A percentile compares a stretch with the other conserved stretches of the same genome.
Evolutionary conservation across 371 early-diverging fungal species (phyloP).

Genomic region (Mucor velutinosus): DNA sequence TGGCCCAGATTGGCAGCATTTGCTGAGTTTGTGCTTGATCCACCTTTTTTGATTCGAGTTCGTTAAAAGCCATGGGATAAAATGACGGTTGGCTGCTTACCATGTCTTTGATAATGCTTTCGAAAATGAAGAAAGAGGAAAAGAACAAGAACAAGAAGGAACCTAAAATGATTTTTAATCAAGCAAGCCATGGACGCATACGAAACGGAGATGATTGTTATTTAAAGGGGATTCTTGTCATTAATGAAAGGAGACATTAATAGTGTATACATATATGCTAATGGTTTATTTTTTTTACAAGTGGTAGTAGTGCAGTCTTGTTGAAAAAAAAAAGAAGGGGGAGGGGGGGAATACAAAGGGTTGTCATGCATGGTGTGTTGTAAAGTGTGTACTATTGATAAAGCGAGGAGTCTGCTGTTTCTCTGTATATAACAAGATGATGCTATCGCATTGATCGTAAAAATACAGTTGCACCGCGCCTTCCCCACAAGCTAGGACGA

Average conservation of each 20-base stretch:
- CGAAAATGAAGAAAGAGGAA: slow-evolving; percentile 7
- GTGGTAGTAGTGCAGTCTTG: background rate
- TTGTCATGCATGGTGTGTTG: background rate
- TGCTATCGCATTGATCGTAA: background rate
- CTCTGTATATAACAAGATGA: slow-evolving; percentile 7
- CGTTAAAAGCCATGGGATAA: background rate
- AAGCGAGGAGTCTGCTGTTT: background rate
- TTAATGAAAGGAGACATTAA: slow-evolving; percentile 2
- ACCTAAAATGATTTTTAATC: background rate
- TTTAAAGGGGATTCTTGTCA: background rate
- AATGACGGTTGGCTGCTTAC: background rate
- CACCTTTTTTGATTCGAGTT: background rate
- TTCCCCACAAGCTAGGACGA: background rate
- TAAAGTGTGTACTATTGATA: background rate
- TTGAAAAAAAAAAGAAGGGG: background rate
- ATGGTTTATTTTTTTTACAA: background rate
- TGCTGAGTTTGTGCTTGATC: background rate
- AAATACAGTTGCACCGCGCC: background rate
- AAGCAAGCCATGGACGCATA: slow-evolving; percentile 6
- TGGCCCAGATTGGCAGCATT: slow-evolving; percentile 30
- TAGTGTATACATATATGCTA: background rate
- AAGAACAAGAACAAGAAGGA: slow-evolving; percentile 1
- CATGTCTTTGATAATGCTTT: background rate
- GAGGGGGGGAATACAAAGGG: background rate
- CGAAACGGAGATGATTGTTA: slow-evolving; percentile 9